Evolutionary conservation across 2,329 filamentous ascomycete species (phyloP).

Genomic region (Trematosphaeria pertusa): DNA sequence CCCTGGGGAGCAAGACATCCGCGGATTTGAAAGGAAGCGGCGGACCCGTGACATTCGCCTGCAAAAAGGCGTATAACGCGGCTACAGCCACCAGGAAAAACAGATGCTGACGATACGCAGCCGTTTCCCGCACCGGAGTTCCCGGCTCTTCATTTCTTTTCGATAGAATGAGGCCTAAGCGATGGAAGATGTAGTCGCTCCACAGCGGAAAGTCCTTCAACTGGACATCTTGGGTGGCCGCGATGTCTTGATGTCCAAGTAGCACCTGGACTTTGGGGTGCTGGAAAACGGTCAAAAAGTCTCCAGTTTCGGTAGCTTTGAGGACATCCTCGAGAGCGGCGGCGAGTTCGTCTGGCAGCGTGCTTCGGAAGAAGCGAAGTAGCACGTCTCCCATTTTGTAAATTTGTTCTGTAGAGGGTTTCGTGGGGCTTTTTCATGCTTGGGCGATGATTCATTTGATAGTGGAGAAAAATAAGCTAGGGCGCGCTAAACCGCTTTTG

Average conservation of each 20-base stretch:
- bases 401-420: conserved; percentile 24
- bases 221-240: conserved; percentile 38
- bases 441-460: conserved; percentile 35
- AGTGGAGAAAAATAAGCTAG: conserved; percentile 39
- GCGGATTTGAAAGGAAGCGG: conserved; percentile 68
- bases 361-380: conserved; percentile 48
- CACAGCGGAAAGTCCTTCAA: conserved; percentile 47
- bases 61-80: conserved; percentile 79
- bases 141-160: conserved; percentile 35
- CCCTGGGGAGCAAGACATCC: conserved; percentile 58
- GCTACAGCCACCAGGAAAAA: conserved; percentile 68
- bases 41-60: conserved; percentile 87
- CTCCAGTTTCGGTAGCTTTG: conserved; percentile 49
- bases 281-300: conserved; percentile 51
- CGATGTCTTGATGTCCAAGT: conserved; percentile 49
- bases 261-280: conserved; percentile 49
- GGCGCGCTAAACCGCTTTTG: conserved; percentile 31
- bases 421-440: conserved; percentile 26
- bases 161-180: conserved; percentile 48
- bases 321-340: conserved; percentile 47
- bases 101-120: conserved; percentile 50
- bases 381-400: conserved; percentile 52
- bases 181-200: conserved; percentile 55
- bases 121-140: conserved; percentile 34
- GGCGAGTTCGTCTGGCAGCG: conserved; percentile 52